Percentiles rank a stretch among this genome's conserved stretches.
phyloP scores from a whole-genome alignment of 2,329 filamentous ascomycete species.

The Neoarthrinium moseri region DNA sequence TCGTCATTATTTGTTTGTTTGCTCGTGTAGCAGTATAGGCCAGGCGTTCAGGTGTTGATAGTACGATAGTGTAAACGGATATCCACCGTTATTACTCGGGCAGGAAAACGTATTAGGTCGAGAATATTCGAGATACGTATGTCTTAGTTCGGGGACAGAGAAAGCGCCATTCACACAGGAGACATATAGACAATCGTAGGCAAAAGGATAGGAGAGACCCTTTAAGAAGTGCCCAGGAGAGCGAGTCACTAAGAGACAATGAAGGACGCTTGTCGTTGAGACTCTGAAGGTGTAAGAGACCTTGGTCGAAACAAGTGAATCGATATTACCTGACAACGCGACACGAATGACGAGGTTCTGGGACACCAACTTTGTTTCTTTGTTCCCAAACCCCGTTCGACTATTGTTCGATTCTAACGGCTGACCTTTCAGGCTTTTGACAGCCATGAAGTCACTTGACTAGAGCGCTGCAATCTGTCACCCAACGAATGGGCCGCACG shows the following conservation, averaged over 20 bases:
- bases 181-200: constrained; percentile 5
- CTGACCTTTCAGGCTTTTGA: not conserved
- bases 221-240: constrained; percentile 21
- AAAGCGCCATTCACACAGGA: not conserved
- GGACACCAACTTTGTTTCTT: constrained; percentile 15
- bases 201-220: constrained; percentile 10
- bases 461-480: constrained; percentile 13
- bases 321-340: constrained; percentile 9
- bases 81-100: not conserved
- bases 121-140: constrained; percentile 2
- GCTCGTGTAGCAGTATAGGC: not conserved
- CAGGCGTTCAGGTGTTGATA: too few relatives aligned
- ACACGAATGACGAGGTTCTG: not conserved
- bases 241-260: constrained; percentile 25
- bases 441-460: constrained; percentile 4
- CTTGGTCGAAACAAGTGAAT: constrained; percentile 15
- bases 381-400: constrained; percentile 25
- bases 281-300: constrained; percentile 15
- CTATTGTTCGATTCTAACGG: constrained; percentile 7
- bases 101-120: not conserved
- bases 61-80: too few relatives aligned
- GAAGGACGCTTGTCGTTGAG: constrained; percentile 16
- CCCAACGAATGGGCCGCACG: constrained; percentile 24
- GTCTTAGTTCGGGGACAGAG: not conserved
- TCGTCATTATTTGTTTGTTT: constrained; percentile 22